Percentiles rank a stretch among this genome's conserved stretches.
phyloP scores from a whole-genome alignment of 108 stramenopile genomes.

The Fragilariopsis cylindrus region DNA sequence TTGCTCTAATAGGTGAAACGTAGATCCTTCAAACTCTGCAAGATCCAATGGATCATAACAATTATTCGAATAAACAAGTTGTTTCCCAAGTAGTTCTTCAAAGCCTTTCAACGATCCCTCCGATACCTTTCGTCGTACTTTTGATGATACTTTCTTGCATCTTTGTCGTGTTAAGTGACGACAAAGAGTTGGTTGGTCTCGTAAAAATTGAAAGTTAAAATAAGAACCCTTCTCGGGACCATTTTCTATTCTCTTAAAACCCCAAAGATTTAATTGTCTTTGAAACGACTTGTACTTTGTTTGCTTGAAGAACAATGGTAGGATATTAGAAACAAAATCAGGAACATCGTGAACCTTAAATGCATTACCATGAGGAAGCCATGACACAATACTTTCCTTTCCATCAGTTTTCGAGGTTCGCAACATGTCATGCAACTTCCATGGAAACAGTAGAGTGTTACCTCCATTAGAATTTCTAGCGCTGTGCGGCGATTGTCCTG shows the following conservation, averaged over 20 bases:
- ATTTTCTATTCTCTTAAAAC: slow-evolving; percentile 51
- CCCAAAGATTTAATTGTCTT: slow-evolving; percentile 66
- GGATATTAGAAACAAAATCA: slow-evolving; percentile 19
- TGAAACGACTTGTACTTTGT: slow-evolving; percentile 43
- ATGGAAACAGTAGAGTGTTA: slow-evolving; percentile 28
- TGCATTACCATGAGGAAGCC: slow-evolving; percentile 32
- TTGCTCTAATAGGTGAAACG: slow-evolving; percentile 26
- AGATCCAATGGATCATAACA: not conserved
- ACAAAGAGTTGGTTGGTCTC: slow-evolving; percentile 27
- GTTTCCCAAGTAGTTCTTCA: not conserved
- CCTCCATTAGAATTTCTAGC: slow-evolving; percentile 9
- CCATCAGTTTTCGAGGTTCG: not conserved
- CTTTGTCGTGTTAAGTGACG: slow-evolving; percentile 16
- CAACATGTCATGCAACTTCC: slow-evolving; percentile 27
- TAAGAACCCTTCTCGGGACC: slow-evolving; percentile 68
- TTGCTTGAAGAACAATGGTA: slow-evolving; percentile 37
- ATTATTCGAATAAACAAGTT: not conserved
- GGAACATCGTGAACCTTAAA: slow-evolving; percentile 32
- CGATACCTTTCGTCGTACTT: not conserved
- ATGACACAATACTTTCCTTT: slow-evolving; percentile 22
- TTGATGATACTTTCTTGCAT: not conserved
- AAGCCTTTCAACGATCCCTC: slow-evolving; percentile 4
- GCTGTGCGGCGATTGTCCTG: not conserved
- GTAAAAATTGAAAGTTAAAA: slow-evolving; percentile 63
- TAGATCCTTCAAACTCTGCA: slow-evolving; percentile 22